phyloP scores from a whole-genome alignment of 1,139 yeast genomes.

The Pichia sp. region DNA sequence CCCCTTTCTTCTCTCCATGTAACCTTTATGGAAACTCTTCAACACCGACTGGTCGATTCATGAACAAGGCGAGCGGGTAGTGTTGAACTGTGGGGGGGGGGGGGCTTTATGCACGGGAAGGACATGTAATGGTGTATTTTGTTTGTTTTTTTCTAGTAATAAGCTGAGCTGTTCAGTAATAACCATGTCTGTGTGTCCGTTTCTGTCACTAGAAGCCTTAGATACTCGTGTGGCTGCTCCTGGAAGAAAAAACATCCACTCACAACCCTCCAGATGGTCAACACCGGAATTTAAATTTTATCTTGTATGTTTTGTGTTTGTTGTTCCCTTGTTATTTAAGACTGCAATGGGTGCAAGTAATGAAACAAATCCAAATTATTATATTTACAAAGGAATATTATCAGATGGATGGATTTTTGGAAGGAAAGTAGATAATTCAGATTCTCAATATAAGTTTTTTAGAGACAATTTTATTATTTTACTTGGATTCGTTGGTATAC shows the following conservation, averaged over 20 bases:
- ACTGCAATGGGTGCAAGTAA: conserved; percentile 80
- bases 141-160: too few relatives aligned
- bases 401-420: conserved; percentile 74
- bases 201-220: conserved; percentile 57
- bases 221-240: conserved; percentile 63
- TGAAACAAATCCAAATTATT: conserved; percentile 72
- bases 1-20: too few relatives aligned
- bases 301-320: conserved; percentile 51
- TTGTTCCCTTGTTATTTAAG: conserved; percentile 75
- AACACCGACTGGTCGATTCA: too few relatives aligned
- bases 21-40: too few relatives aligned
- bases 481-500: conserved; percentile 47
- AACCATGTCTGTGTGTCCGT: conserved; percentile 13
- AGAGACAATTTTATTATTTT: conserved; percentile 71
- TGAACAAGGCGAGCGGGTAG: too few relatives aligned
- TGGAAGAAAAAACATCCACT: conserved; percentile 41
- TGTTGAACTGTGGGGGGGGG: too few relatives aligned
- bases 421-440: conserved; percentile 82
- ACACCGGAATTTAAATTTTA: conserved; percentile 71
- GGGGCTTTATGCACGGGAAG: too few relatives aligned
- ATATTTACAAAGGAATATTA: conserved; percentile 52
- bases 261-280: conserved; percentile 58
- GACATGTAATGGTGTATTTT: neutral
- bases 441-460: conserved; percentile 81
- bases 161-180: neutral